Percentiles rank a stretch among this genome's conserved stretches.
These are phyloP conservation scores for Aspergillus carbonarius DNA, from an alignment of 2,329 filamentous ascomycete species.

Conservation along the genomic window DNA sequence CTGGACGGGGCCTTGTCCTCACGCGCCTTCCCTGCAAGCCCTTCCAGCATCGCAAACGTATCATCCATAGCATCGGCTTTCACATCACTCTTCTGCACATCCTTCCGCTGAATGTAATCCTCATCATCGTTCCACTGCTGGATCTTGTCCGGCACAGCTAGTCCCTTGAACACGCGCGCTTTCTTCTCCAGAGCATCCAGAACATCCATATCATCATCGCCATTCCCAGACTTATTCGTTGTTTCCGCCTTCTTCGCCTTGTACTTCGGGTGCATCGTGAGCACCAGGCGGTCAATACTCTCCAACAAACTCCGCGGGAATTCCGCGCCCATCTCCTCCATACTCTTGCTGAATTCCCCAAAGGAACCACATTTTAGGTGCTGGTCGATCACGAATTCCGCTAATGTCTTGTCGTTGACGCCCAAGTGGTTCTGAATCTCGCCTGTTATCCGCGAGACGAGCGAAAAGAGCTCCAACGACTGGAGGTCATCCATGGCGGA, in stretches of 20 bases:
- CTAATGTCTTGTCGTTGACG: constrained; percentile 88
- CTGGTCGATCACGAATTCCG: constrained; percentile 93
- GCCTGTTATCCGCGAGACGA: constrained; percentile 91
- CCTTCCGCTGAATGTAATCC: constrained; percentile 37
- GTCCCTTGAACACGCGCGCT: constrained; percentile 82
- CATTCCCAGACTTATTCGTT: constrained; percentile 34
- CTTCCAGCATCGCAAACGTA: constrained; percentile 88
- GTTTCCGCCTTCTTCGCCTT: constrained; percentile 55
- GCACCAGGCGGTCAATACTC: constrained; percentile 83
- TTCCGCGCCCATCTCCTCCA: constrained; percentile 74
- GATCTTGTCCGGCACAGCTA: constrained; percentile 80
- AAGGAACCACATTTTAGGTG: constrained; percentile 72
- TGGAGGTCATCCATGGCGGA: constrained; percentile 79
- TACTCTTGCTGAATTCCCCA: constrained; percentile 70
- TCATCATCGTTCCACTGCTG: constrained; percentile 55
- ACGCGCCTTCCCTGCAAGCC: constrained; percentile 67
- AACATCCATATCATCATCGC: constrained; percentile 45
- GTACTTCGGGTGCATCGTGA: constrained; percentile 87
- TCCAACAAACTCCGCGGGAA: constrained; percentile 85
- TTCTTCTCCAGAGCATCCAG: constrained; percentile 63
- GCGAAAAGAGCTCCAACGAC: constrained; percentile 86
- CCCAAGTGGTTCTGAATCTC: constrained; percentile 94
- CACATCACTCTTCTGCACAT: constrained; percentile 37
- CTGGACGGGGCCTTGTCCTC: constrained; percentile 33
- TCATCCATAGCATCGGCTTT: constrained; percentile 77